phyloP scores from a whole-genome alignment of 2,329 filamentous ascomycete genomes.

The Fusarium buharicum region DNA sequence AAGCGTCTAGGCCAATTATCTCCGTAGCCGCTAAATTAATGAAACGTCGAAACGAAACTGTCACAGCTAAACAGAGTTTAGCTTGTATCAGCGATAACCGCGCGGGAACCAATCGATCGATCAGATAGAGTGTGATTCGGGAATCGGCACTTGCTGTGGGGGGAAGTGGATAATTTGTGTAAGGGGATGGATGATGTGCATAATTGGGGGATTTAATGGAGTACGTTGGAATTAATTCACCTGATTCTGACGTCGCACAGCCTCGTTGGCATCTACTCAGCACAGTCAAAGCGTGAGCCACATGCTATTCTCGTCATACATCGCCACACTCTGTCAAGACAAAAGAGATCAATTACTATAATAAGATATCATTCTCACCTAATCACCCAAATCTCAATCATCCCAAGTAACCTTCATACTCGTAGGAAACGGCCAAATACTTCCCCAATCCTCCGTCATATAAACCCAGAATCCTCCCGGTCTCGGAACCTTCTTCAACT shows the following conservation, averaged over 20 bases:
- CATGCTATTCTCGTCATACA: too few relatives aligned
- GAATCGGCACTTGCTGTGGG: too few relatives aligned
- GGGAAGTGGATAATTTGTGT: too few relatives aligned
- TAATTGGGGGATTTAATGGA: too few relatives aligned
- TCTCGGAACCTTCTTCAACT: slow-evolving; percentile 71
- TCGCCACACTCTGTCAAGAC: neutral
- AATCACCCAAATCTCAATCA: slow-evolving; percentile 4
- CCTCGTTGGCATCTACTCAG: neutral
- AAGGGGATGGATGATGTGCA: too few relatives aligned
- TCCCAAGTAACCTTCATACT: slow-evolving; percentile 67
- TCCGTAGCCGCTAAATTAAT: neutral
- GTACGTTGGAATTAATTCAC: neutral
- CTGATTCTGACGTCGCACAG: neutral
- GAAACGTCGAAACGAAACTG: slow-evolving; percentile 11
- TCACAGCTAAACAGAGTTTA: neutral
- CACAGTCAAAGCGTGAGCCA: too few relatives aligned
- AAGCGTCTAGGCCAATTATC: too few relatives aligned
- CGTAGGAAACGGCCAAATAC: slow-evolving; percentile 58
- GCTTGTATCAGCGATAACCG: neutral
- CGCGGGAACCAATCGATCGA: slow-evolving; percentile 12
- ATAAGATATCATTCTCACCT: slow-evolving; percentile 18
- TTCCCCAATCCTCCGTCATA: slow-evolving; percentile 72
- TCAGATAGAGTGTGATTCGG: neutral
- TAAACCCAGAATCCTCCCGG: slow-evolving; percentile 68
- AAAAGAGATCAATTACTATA: neutral